phyloP scores from a whole-genome alignment of 495 filamentous ascomycete genomes.

The Acidomyces sp. region DNA sequence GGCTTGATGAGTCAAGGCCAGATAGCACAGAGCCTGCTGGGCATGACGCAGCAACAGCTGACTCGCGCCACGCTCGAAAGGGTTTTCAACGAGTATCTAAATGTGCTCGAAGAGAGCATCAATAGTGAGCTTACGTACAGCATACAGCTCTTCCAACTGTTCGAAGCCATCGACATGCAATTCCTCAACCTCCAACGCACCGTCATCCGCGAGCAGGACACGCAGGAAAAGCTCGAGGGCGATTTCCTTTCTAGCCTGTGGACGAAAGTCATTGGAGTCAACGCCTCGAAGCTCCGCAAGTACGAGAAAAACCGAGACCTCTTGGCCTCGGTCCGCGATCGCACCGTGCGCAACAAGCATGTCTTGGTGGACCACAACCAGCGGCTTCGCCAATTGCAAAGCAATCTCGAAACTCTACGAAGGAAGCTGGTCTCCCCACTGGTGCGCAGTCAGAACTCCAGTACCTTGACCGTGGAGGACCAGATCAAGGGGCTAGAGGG shows the following conservation, averaged over 20 bases:
- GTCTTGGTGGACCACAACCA: constrained; percentile 72
- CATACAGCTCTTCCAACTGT: constrained; percentile 63
- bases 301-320: constrained; percentile 71
- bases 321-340: constrained; percentile 60
- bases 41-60: constrained; percentile 62
- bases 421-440: constrained; percentile 69
- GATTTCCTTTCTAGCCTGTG: constrained; percentile 74
- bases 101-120: constrained; percentile 79
- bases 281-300: constrained; percentile 58
- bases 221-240: constrained; percentile 62
- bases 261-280: constrained; percentile 66
- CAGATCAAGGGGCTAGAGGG: constrained; percentile 72
- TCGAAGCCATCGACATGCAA: constrained; percentile 75
- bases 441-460: constrained; percentile 50
- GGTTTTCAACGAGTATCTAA: constrained; percentile 76
- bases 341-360: constrained; percentile 74
- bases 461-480: constrained; percentile 60
- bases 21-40: constrained; percentile 44
- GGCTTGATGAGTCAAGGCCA: constrained; percentile 13
- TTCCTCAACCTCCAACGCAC: constrained; percentile 77
- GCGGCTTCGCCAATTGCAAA: constrained; percentile 63
- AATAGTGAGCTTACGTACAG: constrained; percentile 66
- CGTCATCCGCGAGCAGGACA: constrained; percentile 68
- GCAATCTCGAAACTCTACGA: constrained; percentile 63
- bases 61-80: constrained; percentile 68